Evolutionary conservation across 352 stramenopile species (phyloP).

Genomic region (Pseudoperonospora humuli): DNA sequence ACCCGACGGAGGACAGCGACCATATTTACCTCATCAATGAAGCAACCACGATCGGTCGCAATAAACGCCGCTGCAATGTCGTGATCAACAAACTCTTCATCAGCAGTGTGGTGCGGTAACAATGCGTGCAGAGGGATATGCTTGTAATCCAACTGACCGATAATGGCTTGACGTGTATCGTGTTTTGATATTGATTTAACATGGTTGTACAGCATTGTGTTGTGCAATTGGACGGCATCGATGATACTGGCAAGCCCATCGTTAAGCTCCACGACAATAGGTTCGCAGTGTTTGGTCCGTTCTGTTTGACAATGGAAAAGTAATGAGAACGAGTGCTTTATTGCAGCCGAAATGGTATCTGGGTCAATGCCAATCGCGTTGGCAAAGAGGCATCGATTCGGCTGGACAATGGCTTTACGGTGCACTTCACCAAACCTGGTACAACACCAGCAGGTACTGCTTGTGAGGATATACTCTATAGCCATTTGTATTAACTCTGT

Average conservation of each 20-base stretch:
- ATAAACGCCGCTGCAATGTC: conserved; percentile 32
- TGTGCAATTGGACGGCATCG: conserved; percentile 28
- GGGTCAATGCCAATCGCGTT: conserved; percentile 51
- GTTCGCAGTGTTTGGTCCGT: conserved; percentile 16
- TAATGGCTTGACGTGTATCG: too few relatives aligned
- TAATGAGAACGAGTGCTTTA: background rate
- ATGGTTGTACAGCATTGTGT: conserved; percentile 41
- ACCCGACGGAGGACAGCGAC: conserved; percentile 42
- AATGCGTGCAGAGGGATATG: too few relatives aligned
- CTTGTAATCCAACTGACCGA: too few relatives aligned
- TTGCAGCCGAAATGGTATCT: conserved; percentile 59
- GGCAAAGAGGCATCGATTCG: conserved; percentile 28
- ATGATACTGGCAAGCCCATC: conserved; percentile 20
- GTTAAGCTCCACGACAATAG: conserved; percentile 50
- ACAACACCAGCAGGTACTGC: conserved; percentile 21
- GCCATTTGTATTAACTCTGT: background rate
- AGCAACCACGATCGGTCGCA: conserved; percentile 48
- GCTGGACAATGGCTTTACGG: conserved; percentile 36
- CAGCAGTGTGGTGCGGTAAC: conserved; percentile 51
- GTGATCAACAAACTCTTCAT: conserved; percentile 55
- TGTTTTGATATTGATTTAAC: background rate
- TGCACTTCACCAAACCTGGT: conserved; percentile 69
- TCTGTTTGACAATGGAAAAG: background rate
- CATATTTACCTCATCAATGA: conserved; percentile 51
- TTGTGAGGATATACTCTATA: background rate